Base-by-base conservation (phyloP, 192 early-diverging fungal species). In the Coemansia sp. region DNA sequence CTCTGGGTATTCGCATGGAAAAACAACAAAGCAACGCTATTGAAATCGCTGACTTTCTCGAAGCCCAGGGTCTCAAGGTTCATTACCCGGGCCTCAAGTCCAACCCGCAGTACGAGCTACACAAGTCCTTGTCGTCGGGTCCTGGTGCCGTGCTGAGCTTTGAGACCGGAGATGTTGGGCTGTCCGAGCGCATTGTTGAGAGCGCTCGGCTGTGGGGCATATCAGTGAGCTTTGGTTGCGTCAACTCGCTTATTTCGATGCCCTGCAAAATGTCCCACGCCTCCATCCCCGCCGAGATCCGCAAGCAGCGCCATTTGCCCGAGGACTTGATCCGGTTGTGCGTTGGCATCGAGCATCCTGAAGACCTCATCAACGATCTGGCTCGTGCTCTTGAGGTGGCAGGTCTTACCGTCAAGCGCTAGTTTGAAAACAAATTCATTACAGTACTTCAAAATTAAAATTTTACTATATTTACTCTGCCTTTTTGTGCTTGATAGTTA, bases 171-270 rank as follows among this genome's bases (percentile, higher is more conserved):
- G 87, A 93, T 65, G 86, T 94, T 8, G 89, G 85, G 10, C 73
- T 89, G 59, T 90, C 88, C 24, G 89, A 93, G 69, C 82, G 89
- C 35, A 87, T 99, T 34, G 94, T 96, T 0, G 94, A 97, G 75
- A 81, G 86, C 19, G 87, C 91, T 9, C 85, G 88, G 59, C 72
- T 97, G 56, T 99, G 92, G 91, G 88, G 89, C 34, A 99, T 98
- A 60, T 93, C 91, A 69, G 97, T 99, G 62, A 94, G 92, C 70
- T 99, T 99, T 92, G 97, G 97, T 9, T 97, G 95, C 81, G 92
- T 99, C 59, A 98, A 99, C 77, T 96, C 94, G 66, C 85, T 99
- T 63, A 98, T 99, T 70, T 93, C 93, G 69, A 97, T 99, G 95
- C 95, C 95, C 21, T 99, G 95, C 77, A 87, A 90, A 68, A 99